These are phyloP conservation scores for Hydrangea macrophylla DNA, from an alignment of 148 eudicot genomes.

Conservation along the genomic window DNA sequence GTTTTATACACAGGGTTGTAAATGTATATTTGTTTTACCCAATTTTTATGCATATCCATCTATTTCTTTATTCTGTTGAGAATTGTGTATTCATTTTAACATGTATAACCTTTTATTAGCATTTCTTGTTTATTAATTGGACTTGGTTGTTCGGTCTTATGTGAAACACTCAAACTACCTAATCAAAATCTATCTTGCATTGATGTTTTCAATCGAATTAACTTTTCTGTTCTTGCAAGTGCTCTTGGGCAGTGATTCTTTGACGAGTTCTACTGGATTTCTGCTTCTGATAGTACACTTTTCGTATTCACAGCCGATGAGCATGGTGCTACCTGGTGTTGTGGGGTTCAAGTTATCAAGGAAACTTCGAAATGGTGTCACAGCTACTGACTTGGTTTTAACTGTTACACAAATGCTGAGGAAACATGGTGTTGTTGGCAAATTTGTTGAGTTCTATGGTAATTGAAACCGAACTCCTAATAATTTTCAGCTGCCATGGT, in stretches of 20 bases:
- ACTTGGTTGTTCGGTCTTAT: too few species aligned
- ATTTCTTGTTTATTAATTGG: too few species aligned
- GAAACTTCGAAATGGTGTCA: constrained; percentile 74
- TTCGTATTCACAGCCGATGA: constrained; percentile 67
- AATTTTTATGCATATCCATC: background rate
- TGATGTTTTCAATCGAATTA: background rate
- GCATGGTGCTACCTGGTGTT: constrained; percentile 96
- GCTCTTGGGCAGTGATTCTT: background rate
- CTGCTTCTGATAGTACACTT: constrained; percentile 9
- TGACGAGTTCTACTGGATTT: background rate
- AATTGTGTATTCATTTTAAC: background rate
- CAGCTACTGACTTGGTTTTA: constrained; percentile 96
- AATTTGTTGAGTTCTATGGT: constrained; percentile 97
- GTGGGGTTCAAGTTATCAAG: constrained; percentile 93
- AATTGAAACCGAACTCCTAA: constrained; percentile 17
- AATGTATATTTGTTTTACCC: background rate
- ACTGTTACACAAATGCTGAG: constrained; percentile 96
- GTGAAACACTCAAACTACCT: background rate
- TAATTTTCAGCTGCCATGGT: background rate
- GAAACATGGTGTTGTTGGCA: constrained; percentile 99
- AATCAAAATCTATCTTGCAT: background rate
- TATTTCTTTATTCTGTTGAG: background rate
- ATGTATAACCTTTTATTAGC: background rate
- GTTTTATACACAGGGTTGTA: background rate
- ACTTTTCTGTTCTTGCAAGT: background rate